Base-by-base conservation (phyloP, 305 asterid genomes). In the Andrographis paniculata region DNA sequence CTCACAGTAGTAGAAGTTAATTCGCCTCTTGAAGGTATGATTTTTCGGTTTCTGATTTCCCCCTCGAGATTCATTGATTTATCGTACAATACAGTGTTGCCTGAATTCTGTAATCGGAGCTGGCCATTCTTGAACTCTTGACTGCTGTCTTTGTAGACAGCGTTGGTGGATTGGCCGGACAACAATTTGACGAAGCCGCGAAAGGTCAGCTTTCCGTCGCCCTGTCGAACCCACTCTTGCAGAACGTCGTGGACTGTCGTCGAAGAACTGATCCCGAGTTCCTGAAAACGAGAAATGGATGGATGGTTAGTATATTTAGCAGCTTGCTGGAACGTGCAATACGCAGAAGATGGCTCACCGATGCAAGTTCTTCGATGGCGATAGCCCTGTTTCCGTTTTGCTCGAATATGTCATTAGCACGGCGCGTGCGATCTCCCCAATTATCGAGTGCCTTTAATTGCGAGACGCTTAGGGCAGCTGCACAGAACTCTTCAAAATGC, bases 401-500 rank as follows among this genome's bases (percentile, higher is more conserved):
- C 42, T 84, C 88, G 20, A 84, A 84, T 28, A 73, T 53, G 39
- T 80, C 94, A 46, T 75, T 77, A 17, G 86, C 94, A 53, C 70
- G 60, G 36, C 68, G 72, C 38, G 75, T 74, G 9, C 73, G 86
- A 64, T 75, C 73, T 56, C 80, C 93, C 93, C 94, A 84, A 10
- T 45, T 68, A 27, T 68, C 79, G 6, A 67, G 68, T 45, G 68
- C 83, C 60, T 84, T 87, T 68, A 84, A 43, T 54, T 84, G 88
- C 59, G 67, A 63, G 12, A 80, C 78, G 30, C 77, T 73, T 18
- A 68, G 20, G 6, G 93, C 71, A 13, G 88, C 88, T 16, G 93
- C 86, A 39, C 85, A 77, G 55, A 84, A 84, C 55, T 84, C 93
- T 51, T 75, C 93, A 45, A 70, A 68, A 58, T 71, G 56, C 93